Percentiles rank a stretch among this genome's conserved stretches.
Conservation (phyloP, 2,329 filamentous ascomycete species). For the Cladorrhinum sp. region DNA sequence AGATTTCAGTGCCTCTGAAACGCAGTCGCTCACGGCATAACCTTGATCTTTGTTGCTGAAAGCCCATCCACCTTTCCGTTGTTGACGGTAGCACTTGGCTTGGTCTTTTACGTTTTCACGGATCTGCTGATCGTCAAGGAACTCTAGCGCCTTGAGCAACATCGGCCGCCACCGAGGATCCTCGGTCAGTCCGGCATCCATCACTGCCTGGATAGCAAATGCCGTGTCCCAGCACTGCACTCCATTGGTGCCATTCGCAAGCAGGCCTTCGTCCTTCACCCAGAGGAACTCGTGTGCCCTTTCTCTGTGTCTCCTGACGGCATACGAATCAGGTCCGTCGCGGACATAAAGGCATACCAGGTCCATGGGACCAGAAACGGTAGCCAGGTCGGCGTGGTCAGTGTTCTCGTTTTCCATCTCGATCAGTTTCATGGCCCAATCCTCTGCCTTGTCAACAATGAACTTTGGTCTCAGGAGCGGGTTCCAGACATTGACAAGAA, state of each 20-base stretch:
- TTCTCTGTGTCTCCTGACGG: constrained; percentile 74
- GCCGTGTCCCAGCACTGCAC: constrained; percentile 97
- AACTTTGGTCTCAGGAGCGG: constrained; percentile 68
- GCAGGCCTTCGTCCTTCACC: constrained; percentile 89
- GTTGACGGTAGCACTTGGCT: constrained; percentile 80
- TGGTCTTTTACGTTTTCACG: constrained; percentile 76
- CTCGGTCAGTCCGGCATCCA: constrained; percentile 74
- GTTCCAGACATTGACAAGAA: constrained; percentile 75
- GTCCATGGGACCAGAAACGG: constrained; percentile 89
- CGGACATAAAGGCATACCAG: constrained; percentile 80
- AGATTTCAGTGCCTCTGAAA: constrained; percentile 84
- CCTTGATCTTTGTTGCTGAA: constrained; percentile 92
- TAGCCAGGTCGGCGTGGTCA: constrained; percentile 78
- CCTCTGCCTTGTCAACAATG: constrained; percentile 70
- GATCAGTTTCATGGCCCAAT: constrained; percentile 78
- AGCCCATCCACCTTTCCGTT: constrained; percentile 89
- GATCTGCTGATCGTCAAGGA: constrained; percentile 89
- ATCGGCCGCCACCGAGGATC: constrained; percentile 77
- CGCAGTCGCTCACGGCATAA: constrained; percentile 93
- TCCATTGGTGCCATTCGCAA: constrained; percentile 96
- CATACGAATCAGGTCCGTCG: constrained; percentile 71
- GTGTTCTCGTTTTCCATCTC: constrained; percentile 93
- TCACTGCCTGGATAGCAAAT: constrained; percentile 79
- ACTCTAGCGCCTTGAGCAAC: constrained; percentile 76
- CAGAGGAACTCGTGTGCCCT: constrained; percentile 83